These are phyloP conservation scores for Priceomyces carsonii DNA, from an alignment of 805 yeast species.

Conservation along the genomic window DNA sequence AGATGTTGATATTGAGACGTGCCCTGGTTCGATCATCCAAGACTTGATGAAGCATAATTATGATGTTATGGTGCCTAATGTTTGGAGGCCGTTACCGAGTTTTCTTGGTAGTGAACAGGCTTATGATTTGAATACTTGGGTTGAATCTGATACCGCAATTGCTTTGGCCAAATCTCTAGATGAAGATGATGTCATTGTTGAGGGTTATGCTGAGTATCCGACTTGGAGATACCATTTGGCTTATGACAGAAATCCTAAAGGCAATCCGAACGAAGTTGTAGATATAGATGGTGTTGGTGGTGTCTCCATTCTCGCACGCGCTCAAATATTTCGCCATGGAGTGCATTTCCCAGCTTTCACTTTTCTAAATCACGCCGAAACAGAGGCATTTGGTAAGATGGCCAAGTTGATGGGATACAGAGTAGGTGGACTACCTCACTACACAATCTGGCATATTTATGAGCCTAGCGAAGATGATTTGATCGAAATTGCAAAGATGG, in stretches of 20 bases:
- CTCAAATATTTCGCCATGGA: slow-evolving; percentile 73
- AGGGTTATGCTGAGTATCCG: slow-evolving; percentile 84
- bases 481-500: slow-evolving; percentile 65
- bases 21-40: slow-evolving; percentile 75
- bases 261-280: slow-evolving; percentile 62
- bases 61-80: slow-evolving; percentile 83
- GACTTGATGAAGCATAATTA: slow-evolving; percentile 66
- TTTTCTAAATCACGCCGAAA: slow-evolving; percentile 82
- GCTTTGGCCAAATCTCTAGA: slow-evolving; percentile 62
- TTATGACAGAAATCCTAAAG: slow-evolving; percentile 61
- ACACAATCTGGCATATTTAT: slow-evolving; percentile 87
- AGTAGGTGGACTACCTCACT: slow-evolving; percentile 89
- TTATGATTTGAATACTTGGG: slow-evolving; percentile 95
- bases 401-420: slow-evolving; percentile 74
- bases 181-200: slow-evolving; percentile 86
- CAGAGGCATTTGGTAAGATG: slow-evolving; percentile 86
- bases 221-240: slow-evolving; percentile 85
- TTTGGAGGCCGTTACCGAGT: slow-evolving; percentile 95
- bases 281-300: slow-evolving; percentile 88
- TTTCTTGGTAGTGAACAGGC: slow-evolving; percentile 92
- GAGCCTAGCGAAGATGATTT: slow-evolving; percentile 88
- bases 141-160: slow-evolving; percentile 78
- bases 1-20: slow-evolving; percentile 82
- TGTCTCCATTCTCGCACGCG: slow-evolving; percentile 76
- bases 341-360: slow-evolving; percentile 86